phyloP scores from a whole-genome alignment of 2,329 filamentous ascomycete species.

The Ophiognomonia clavigignenti-juglandacearum region DNA sequence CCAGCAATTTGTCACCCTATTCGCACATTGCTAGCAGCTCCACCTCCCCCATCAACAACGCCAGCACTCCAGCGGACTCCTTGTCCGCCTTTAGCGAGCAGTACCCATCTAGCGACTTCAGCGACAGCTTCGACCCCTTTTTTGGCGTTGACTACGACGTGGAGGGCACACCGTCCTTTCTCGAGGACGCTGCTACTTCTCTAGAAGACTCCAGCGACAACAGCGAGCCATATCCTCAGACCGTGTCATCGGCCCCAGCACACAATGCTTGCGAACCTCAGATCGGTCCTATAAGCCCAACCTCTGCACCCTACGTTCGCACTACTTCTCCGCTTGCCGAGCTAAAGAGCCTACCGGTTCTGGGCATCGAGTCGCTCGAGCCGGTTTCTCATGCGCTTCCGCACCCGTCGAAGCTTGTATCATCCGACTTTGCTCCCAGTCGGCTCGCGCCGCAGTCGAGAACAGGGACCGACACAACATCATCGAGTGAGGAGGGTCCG shows the following conservation, averaged over 20 bases:
- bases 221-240: constrained; percentile 4
- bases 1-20: constrained; percentile 37
- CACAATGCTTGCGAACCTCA: constrained; percentile 20
- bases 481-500: constrained; percentile 46
- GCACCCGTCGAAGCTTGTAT: constrained; percentile 31
- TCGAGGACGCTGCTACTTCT: constrained; percentile 30
- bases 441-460: constrained; percentile 38
- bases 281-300: constrained; percentile 45
- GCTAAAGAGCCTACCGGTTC: constrained; percentile 22
- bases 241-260: constrained; percentile 4
- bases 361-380: constrained; percentile 23
- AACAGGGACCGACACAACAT: constrained; percentile 43
- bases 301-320: constrained; percentile 43
- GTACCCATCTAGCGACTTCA: constrained; percentile 45
- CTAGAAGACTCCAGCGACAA: constrained; percentile 5
- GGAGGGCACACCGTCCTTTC: constrained; percentile 38
- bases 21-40: constrained; percentile 34
- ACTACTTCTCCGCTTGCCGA: constrained; percentile 37
- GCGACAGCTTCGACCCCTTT: constrained; percentile 44
- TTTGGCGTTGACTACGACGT: constrained; percentile 45
- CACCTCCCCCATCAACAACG: constrained; percentile 33
- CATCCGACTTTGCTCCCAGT: constrained; percentile 26
- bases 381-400: constrained; percentile 39
- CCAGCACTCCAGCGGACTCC: constrained; percentile 46
- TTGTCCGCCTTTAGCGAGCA: constrained; percentile 38